Conservation (phyloP, 176 grass and related monocot species). For the Luzula sylvatica region DNA sequence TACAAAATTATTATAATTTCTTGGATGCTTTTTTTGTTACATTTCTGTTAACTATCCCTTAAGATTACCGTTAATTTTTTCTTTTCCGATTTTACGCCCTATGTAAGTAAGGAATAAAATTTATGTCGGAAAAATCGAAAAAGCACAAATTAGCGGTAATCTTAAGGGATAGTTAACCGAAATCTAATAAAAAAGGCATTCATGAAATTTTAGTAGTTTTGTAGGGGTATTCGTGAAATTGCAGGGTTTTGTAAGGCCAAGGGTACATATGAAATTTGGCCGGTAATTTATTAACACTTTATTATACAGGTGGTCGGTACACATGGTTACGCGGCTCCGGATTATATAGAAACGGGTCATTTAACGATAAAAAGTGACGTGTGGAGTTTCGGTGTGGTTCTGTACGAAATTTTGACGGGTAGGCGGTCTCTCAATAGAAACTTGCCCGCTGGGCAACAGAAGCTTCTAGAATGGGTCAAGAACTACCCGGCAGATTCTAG, state of each 20-base stretch:
- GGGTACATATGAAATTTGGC: background rate
- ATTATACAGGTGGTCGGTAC: constrained; percentile 74
- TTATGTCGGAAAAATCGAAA: too few species aligned
- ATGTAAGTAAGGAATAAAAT: too few species aligned
- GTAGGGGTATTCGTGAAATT: too few species aligned
- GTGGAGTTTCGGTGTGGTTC: constrained; percentile 87
- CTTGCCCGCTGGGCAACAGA: constrained; percentile 55
- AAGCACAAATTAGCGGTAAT: too few species aligned
- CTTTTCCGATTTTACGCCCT: too few species aligned
- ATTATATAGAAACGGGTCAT: constrained; percentile 80
- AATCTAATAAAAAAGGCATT: too few species aligned
- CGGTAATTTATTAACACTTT: background rate
- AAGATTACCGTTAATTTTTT: too few species aligned
- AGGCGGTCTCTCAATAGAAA: constrained; percentile 65
- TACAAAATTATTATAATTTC: too few species aligned
- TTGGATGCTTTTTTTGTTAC: background rate
- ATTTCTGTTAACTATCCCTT: too few species aligned
- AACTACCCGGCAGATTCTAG: constrained; percentile 57
- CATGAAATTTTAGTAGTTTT: too few species aligned
- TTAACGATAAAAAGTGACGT: constrained; percentile 84
- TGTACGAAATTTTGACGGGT: constrained; percentile 84
- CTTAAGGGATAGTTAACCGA: too few species aligned
- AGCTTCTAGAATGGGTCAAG: constrained; percentile 74
- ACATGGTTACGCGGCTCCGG: constrained; percentile 85
- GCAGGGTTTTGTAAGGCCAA: too few species aligned